Percentiles rank a stretch among this genome's conserved stretches.
These are phyloP conservation scores for Naumovozyma dairenensis DNA, from an alignment of 805 yeast genomes.

Conservation along the genomic window DNA sequence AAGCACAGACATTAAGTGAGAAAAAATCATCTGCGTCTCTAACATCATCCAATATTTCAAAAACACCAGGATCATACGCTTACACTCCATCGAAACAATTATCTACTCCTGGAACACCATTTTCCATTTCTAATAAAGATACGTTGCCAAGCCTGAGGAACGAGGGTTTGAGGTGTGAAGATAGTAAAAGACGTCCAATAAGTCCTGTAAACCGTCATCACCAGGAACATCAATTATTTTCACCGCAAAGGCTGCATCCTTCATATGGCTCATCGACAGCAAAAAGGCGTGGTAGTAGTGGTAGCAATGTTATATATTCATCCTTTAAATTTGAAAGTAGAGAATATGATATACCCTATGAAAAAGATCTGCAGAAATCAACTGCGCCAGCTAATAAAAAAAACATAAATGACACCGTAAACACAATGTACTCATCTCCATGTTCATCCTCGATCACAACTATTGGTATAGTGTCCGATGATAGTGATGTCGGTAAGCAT, in stretches of 20 bases:
- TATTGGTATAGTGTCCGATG: too few relatives aligned
- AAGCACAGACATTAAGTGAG: slow-evolving; percentile 18
- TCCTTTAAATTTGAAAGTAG: slow-evolving; percentile 32
- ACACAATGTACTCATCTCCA: too few relatives aligned
- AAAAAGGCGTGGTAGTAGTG: slow-evolving; percentile 4
- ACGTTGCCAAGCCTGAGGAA: not conserved
- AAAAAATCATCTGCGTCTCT: slow-evolving; percentile 21
- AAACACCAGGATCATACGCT: slow-evolving; percentile 20
- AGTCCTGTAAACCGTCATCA: slow-evolving; percentile 6
- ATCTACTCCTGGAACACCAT: slow-evolving; percentile 19
- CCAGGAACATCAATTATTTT: slow-evolving; percentile 1
- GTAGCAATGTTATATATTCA: slow-evolving; percentile 3
- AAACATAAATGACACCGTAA: too few relatives aligned
- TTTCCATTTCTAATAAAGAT: slow-evolving; percentile 8
- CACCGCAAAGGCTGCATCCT: slow-evolving; percentile 4
- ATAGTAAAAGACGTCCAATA: slow-evolving; percentile 11
- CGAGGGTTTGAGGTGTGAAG: not conserved
- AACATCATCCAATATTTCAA: slow-evolving; percentile 18
- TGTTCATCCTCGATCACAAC: too few relatives aligned
- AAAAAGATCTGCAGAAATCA: slow-evolving; percentile 1
- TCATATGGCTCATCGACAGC: slow-evolving; percentile 4
- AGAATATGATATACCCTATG: slow-evolving; percentile 29
- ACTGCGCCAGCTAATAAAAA: not conserved
- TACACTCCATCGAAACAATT: slow-evolving; percentile 17
- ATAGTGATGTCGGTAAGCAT: too few relatives aligned